Percentiles rank a stretch among this genome's conserved stretches.
These are phyloP conservation scores for Candida bentonensis DNA, from an alignment of 805 yeast species.

Conservation along the genomic window DNA sequence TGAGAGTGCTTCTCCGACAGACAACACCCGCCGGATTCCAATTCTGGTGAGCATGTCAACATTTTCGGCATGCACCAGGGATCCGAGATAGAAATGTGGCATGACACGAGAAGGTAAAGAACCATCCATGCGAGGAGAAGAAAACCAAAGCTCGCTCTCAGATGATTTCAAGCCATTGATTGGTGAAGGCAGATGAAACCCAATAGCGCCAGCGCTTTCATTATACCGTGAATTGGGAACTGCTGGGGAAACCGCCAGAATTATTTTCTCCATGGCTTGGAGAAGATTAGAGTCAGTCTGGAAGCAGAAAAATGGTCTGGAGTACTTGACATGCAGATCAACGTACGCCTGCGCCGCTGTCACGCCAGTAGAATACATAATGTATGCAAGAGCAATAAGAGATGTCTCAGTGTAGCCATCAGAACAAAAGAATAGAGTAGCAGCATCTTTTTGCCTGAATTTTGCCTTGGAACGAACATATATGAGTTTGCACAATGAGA, in stretches of 20 bases:
- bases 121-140: slow-evolving; percentile 31
- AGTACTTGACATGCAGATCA: slow-evolving; percentile 44
- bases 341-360: slow-evolving; percentile 51
- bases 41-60: slow-evolving; percentile 46
- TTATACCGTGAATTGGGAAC: slow-evolving; percentile 6
- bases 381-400: slow-evolving; percentile 52
- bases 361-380: slow-evolving; percentile 54
- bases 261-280: slow-evolving; percentile 45
- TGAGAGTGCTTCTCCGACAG: slow-evolving; percentile 68
- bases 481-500: slow-evolving; percentile 57
- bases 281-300: slow-evolving; percentile 58
- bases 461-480: slow-evolving; percentile 25
- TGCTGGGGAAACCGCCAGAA: slow-evolving; percentile 47
- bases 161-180: neutral
- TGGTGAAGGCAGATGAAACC: neutral
- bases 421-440: slow-evolving; percentile 54
- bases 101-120: slow-evolving; percentile 73
- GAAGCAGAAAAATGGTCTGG: slow-evolving; percentile 76
- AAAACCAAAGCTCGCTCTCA: slow-evolving; percentile 16
- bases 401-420: slow-evolving; percentile 93
- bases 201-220: slow-evolving; percentile 9
- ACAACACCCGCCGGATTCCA: slow-evolving; percentile 60
- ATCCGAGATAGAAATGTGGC: slow-evolving; percentile 76
- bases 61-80: slow-evolving; percentile 67
- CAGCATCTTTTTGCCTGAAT: slow-evolving; percentile 12